These are phyloP conservation scores for Aspergillus terreus DNA, from an alignment of 2,329 filamentous ascomycete genomes.

Conservation along the genomic window DNA sequence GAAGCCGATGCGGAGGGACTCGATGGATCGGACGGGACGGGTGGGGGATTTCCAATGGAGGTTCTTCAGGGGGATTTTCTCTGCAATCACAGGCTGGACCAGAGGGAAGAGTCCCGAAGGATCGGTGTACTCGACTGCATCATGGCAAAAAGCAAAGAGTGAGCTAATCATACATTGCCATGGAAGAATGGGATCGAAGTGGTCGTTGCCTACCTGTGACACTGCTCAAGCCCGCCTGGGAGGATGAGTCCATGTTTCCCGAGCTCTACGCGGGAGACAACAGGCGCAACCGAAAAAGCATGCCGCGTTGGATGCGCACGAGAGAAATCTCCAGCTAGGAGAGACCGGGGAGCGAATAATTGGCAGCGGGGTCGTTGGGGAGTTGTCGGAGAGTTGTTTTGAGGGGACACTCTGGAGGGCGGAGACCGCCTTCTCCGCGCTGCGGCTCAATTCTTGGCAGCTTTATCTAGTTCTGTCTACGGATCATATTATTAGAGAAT, in stretches of 20 bases:
- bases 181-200: not conserved
- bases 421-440: conserved; percentile 12
- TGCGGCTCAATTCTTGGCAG: conserved; percentile 8
- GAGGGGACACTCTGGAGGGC: not conserved
- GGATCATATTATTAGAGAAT: no score
- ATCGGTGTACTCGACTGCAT: conserved; percentile 88
- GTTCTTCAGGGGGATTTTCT: conserved; percentile 80
- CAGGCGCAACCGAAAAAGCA: conserved; percentile 19
- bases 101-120: conserved; percentile 83
- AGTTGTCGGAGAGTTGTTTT: not conserved
- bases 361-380: not conserved
- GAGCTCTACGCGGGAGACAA: conserved; percentile 21
- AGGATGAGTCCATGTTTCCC: conserved; percentile 41
- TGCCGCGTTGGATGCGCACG: conserved; percentile 19
- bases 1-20: conserved; percentile 85
- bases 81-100: conserved; percentile 70
- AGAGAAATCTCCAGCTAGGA: not conserved
- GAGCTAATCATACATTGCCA: conserved; percentile 7
- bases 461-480: no score
- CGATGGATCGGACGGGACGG: conserved; percentile 86
- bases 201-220: conserved; percentile 60
- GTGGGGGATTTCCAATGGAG: conserved; percentile 96
- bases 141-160: conserved; percentile 14
- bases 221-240: conserved; percentile 61
- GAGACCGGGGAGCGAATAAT: not conserved